Conservation (phyloP, 2,329 filamentous ascomycete genomes). For the Fusarium kyushuense region DNA sequence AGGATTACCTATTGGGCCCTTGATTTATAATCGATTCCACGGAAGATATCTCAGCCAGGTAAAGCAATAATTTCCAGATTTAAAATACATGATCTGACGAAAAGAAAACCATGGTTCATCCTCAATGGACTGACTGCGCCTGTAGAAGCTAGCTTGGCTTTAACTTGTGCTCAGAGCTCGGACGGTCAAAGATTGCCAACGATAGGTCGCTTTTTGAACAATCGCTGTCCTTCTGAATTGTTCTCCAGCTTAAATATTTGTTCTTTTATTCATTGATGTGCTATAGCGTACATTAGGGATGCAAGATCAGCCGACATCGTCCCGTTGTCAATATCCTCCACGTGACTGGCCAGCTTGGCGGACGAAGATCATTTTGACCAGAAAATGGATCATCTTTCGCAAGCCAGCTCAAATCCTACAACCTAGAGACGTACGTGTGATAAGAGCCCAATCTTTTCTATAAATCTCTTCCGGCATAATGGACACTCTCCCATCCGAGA, state of each 20-base stretch:
- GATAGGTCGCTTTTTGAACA: neutral
- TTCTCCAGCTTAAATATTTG: neutral
- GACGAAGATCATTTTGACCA: neutral
- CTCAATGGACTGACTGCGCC: neutral
- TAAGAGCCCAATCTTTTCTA: too few relatives aligned
- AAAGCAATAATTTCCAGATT: neutral
- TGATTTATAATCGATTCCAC: slow-evolving; percentile 38
- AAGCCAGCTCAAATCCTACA: neutral
- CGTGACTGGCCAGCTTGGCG: neutral
- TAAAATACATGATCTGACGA: neutral
- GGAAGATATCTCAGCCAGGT: neutral
- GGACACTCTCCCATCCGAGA: slow-evolving; percentile 4
- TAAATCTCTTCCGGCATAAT: neutral
- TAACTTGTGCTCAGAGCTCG: neutral
- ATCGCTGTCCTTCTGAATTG: neutral
- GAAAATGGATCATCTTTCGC: neutral
- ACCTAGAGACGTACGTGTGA: neutral
- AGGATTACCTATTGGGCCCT: neutral
- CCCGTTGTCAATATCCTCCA: neutral
- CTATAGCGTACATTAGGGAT: too few relatives aligned
- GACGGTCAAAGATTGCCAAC: neutral
- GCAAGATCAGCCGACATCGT: too few relatives aligned
- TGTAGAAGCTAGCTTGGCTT: neutral
- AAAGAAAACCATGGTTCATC: neutral
- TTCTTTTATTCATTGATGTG: neutral